phyloP scores from a whole-genome alignment of 768 basidiomycete species.

The Agaricus subrufescens region DNA sequence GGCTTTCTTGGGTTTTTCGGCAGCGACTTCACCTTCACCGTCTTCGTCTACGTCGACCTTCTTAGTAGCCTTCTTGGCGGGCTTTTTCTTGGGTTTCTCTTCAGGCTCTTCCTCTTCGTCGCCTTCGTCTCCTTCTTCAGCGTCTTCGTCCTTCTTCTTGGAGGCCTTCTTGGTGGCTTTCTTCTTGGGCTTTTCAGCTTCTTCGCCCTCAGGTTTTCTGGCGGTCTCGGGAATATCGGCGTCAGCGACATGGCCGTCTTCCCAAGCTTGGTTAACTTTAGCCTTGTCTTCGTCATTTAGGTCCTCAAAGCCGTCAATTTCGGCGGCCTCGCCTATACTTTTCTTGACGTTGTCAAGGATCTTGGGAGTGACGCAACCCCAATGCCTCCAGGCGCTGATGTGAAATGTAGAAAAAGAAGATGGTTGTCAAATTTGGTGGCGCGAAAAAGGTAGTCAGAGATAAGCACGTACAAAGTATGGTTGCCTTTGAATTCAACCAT shows the following conservation, averaged over 20 bases:
- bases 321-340: constrained; percentile 49
- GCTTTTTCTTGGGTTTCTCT: constrained; percentile 28
- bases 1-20: constrained; percentile 45
- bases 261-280: constrained; percentile 67
- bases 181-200: constrained; percentile 48
- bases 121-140: constrained; percentile 17
- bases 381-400: constrained; percentile 78
- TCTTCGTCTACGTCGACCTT: constrained; percentile 21
- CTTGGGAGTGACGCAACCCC: constrained; percentile 77
- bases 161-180: constrained; percentile 24
- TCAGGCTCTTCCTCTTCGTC: constrained; percentile 41
- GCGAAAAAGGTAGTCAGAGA: constrained; percentile 15
- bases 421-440: constrained; percentile 3
- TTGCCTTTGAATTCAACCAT: constrained; percentile 71
- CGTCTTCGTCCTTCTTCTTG: constrained; percentile 23
- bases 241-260: constrained; percentile 72
- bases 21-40: constrained; percentile 27
- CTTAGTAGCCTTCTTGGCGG: constrained; percentile 23
- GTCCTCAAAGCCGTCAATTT: constrained; percentile 85
- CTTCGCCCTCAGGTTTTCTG: constrained; percentile 47
- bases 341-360: constrained; percentile 71
- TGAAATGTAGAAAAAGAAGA: background rate
- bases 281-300: constrained; percentile 65
- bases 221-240: constrained; percentile 81
- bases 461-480: constrained; percentile 50